Base-by-base conservation (phyloP, 352 stramenopile species). In the Albugo candida region DNA sequence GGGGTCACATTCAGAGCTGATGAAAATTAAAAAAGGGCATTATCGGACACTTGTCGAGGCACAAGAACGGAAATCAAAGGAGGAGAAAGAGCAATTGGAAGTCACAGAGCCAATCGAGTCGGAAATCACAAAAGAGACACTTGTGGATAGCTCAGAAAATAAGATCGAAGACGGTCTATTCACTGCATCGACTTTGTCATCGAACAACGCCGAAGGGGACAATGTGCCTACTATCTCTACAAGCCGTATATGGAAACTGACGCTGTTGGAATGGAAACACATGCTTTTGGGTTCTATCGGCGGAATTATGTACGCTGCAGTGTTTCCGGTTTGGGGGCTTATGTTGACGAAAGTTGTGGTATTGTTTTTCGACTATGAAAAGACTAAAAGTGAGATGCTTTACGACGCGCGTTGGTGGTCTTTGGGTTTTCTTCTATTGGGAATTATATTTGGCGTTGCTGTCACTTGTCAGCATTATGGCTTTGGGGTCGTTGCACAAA, bases 1-100 rank as follows among this genome's bases (percentile, higher is more conserved):
- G 11, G 94, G 93, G 5, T 93, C 76, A 10, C 93, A 98, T 56
- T 65, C 83, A 5, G 76, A 96, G 42, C 64, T 98, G n/a, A 59
- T 97, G 47, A 16, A 31, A 13, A 60, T 74, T 13, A n/a, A 53
- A 0, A 41, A 63, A 21, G 68, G 70, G 8, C 58, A 68, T 17
- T 83, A 81, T 46, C 57, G 56, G 2, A 46, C 17, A 16, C 49
- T 83, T 2, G 56, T 83, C 3, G 55, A 76, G 41, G 52, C 59
- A 5, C 67, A 76, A 39, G 41, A 42, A 13, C 51, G 46, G 8
- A 52, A 52, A 21, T 24, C 20, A 8, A 24, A 43, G 17, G 38
- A 43, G 17, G 17, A 19, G 8, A 43, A 24, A 8, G 20, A 43
- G 8, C 17, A 43, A 43, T 19, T 43, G 20, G 8, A 3, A 10